Conservation (phyloP, 2,329 filamentous ascomycete species). For the Ophiostoma pallidulum region DNA sequence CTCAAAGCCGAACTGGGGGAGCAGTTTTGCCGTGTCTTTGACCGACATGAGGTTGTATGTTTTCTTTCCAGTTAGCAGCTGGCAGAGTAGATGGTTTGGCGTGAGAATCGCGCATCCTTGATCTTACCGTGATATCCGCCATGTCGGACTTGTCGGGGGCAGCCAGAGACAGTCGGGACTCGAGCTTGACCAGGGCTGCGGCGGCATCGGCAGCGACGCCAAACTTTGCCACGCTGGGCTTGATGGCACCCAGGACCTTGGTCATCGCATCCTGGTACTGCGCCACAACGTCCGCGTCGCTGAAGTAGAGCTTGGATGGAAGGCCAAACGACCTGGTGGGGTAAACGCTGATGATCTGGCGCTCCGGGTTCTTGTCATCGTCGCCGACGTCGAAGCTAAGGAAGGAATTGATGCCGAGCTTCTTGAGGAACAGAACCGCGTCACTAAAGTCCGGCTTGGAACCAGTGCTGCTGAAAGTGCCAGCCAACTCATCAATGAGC, state of each 20-base stretch:
- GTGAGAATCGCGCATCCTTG: too few relatives aligned
- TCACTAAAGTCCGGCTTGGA: conserved; percentile 27
- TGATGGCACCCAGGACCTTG: conserved; percentile 27
- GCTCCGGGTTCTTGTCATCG: conserved; percentile 34
- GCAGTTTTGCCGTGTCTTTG: conserved; percentile 42
- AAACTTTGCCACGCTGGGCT: conserved; percentile 19
- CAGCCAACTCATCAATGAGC: conserved; percentile 43
- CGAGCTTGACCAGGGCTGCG: conserved; percentile 18
- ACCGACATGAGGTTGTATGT: conserved; percentile 56
- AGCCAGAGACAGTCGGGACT: conserved; percentile 10
- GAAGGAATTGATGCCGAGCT: conserved; percentile 34
- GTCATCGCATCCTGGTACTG: conserved; percentile 40
- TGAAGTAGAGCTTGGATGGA: conserved; percentile 52
- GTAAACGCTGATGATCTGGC: conserved; percentile 29
- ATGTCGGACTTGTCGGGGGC: conserved; percentile 13
- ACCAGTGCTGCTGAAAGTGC: conserved; percentile 26
- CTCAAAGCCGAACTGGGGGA: conserved; percentile 47
- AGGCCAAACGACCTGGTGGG: conserved; percentile 45
- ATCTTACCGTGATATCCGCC: conserved; percentile 14
- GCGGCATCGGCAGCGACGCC: conserved; percentile 22
- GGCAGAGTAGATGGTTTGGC: too few relatives aligned
- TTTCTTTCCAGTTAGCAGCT: conserved; percentile 29
- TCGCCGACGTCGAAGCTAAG: conserved; percentile 28
- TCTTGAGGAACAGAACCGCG: conserved; percentile 37
- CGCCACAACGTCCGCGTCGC: conserved; percentile 41